Percentiles rank a stretch among this genome's conserved stretches.
Evolutionary conservation across 441 rosid species (phyloP).

Genomic region (Jatropha multifida): DNA sequence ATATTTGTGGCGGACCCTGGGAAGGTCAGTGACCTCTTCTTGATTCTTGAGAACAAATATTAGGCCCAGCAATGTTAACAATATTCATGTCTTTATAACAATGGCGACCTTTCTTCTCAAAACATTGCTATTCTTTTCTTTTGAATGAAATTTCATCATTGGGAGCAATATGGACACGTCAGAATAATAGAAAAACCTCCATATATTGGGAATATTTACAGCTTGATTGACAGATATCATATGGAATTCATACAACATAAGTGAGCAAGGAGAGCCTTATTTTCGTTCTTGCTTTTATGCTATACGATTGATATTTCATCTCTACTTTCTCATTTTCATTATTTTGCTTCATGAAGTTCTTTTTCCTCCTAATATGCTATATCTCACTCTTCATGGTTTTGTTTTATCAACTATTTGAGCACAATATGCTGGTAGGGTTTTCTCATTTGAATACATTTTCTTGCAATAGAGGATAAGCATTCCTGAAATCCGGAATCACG

Average conservation of each 20-base stretch:
- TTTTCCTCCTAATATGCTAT: neutral
- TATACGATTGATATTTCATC: neutral
- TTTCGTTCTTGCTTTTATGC: neutral
- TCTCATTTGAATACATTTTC: constrained; percentile 10
- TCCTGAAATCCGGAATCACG: constrained; percentile 79
- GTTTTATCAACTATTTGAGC: neutral
- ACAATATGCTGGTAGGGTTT: neutral
- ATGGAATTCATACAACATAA: neutral
- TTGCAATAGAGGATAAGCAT: constrained; percentile 80
- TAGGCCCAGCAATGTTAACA: neutral
- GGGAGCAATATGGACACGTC: neutral
- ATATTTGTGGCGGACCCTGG: constrained; percentile 92
- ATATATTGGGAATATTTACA: neutral
- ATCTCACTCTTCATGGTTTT: neutral
- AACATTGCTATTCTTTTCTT: neutral
- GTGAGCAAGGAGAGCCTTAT: neutral
- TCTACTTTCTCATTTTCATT: neutral
- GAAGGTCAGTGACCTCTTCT: constrained; percentile 45
- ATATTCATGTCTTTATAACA: neutral
- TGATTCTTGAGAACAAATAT: constrained; percentile 9
- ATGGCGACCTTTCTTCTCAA: neutral
- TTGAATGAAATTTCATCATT: neutral
- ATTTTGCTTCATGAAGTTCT: neutral
- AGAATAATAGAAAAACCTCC: neutral
- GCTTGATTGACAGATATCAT: neutral